A percentile compares a stretch with the other conserved stretches of the same genome.
Conservation (phyloP, 257 asterid species). For the Fraxinus cuspidata region DNA sequence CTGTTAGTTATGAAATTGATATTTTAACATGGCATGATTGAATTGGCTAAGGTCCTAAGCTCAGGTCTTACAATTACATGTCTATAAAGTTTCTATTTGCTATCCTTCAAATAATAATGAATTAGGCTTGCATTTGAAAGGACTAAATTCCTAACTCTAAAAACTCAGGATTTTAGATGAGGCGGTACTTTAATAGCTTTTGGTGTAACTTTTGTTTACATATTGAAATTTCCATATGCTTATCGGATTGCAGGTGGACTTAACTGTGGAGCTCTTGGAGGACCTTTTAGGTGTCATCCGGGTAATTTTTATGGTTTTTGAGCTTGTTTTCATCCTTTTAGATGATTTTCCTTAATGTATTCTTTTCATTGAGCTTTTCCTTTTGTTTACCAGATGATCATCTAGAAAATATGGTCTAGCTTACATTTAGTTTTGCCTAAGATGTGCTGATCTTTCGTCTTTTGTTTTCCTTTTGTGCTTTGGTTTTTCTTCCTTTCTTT, state of each 20-base stretch:
- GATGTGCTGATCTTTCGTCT: not conserved
- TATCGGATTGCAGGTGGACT: slow-evolving; percentile 62
- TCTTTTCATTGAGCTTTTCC: slow-evolving; percentile 13
- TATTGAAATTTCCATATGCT: not conserved
- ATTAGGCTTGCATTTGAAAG: not conserved
- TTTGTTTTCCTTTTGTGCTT: not conserved
- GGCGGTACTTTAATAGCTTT: not conserved
- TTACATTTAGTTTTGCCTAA: slow-evolving; percentile 14
- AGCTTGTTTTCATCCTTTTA: not conserved
- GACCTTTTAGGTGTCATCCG: slow-evolving; percentile 89
- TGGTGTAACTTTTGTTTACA: not conserved
- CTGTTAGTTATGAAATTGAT: not conserved
- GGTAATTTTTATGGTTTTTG: slow-evolving; percentile 42
- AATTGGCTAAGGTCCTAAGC: not conserved
- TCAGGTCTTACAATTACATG: not conserved
- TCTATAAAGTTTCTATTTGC: not conserved
- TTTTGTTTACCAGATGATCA: slow-evolving; percentile 21
- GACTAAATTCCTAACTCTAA: not conserved
- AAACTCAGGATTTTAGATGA: not conserved
- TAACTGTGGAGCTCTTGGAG: slow-evolving; percentile 89
- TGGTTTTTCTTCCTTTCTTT: not conserved
- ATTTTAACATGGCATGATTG: not conserved
- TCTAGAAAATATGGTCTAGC: slow-evolving; percentile 12
- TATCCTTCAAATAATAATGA: not conserved
- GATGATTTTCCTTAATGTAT: slow-evolving; percentile 16